Conservation (phyloP, 2,329 filamentous ascomycete species). For the Tolypocladium ovalisporum region DNA sequence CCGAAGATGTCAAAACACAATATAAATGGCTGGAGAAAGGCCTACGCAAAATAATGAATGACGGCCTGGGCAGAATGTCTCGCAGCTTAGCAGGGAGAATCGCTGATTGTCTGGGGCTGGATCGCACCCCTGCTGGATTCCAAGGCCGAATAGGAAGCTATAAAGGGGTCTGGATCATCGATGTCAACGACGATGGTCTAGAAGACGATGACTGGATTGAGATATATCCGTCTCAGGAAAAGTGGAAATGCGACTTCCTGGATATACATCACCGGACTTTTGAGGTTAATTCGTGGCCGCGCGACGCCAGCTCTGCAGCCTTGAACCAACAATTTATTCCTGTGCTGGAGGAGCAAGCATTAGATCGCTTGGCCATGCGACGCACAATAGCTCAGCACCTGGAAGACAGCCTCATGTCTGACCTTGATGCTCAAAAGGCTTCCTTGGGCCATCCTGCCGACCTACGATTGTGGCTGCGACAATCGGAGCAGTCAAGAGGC, state of each 20-base stretch:
- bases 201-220: constrained; percentile 51
- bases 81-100: constrained; percentile 43
- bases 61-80: constrained; percentile 58
- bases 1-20: constrained; percentile 22
- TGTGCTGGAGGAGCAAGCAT: constrained; percentile 51
- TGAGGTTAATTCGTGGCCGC: constrained; percentile 41
- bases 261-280: constrained; percentile 49
- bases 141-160: constrained; percentile 63
- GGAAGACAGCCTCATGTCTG: constrained; percentile 32
- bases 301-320: constrained; percentile 29
- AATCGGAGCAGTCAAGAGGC: constrained; percentile 20
- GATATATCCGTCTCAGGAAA: constrained; percentile 55
- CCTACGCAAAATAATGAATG: constrained; percentile 52
- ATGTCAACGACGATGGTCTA: constrained; percentile 30
- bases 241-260: constrained; percentile 46
- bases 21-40: no score
- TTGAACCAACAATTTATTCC: constrained; percentile 61
- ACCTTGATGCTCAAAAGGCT: constrained; percentile 39
- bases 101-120: constrained; percentile 35
- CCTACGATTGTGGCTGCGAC: constrained; percentile 43
- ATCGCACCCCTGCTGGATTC: constrained; percentile 48
- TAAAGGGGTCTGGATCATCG: constrained; percentile 66
- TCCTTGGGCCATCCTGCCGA: constrained; percentile 37
- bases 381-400: constrained; percentile 38
- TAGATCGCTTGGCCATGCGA: constrained; percentile 31